Base-by-base conservation (phyloP, 768 basidiomycete species). In the Trametes coccinea region DNA sequence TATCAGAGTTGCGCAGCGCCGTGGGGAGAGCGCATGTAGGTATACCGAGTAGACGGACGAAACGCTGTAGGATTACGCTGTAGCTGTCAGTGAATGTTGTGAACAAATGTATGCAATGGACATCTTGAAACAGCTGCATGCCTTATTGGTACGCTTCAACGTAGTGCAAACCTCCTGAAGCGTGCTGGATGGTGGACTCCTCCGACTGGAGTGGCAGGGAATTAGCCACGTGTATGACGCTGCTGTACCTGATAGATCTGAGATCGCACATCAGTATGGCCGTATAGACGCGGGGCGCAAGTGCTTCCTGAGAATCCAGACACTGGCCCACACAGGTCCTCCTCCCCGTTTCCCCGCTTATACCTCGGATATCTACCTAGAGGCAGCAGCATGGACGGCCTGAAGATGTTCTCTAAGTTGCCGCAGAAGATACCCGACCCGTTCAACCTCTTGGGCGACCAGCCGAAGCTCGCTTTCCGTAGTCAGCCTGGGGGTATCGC, bases 401-500 rank as follows among this genome's bases (percentile, higher is more conserved):
- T 64, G 33, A 63, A 57, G 33, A 85, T 91, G 88, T 87, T 92
- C 66, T 72, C 88, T 22, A 90, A 80, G 67, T 75, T 92, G 57
- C 90, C 90, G 10, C 87, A 85, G 69, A 86, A 82, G 66, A 79
- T 93, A 53, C 83, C 84, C 10, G 84, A 87, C 14, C 89, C 90
- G 13, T 87, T 93, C 72, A 85, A 87, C n/a, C 72, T 93, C 17
- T 73, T 93, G 37, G 88, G 87, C 5, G 93, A 96, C 71, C 91
- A 94, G 70, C 87, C 92, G 49, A 95, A 95, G 74, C 85, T 97
- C 16, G 86, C 88, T 10, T 97, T 97, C 73, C 86, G 92, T 43
- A 91, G 87, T 66, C 90, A 90, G 61, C 84, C 91, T 0, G 81
- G 82, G 45, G 94, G 94, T 16, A 87, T 97, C 53, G 80, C 85